A percentile compares a stretch with the other conserved stretches of the same genome.
phyloP scores from a whole-genome alignment of 202 grass and related monocot genomes.

The Hordeum pubiflorum region DNA sequence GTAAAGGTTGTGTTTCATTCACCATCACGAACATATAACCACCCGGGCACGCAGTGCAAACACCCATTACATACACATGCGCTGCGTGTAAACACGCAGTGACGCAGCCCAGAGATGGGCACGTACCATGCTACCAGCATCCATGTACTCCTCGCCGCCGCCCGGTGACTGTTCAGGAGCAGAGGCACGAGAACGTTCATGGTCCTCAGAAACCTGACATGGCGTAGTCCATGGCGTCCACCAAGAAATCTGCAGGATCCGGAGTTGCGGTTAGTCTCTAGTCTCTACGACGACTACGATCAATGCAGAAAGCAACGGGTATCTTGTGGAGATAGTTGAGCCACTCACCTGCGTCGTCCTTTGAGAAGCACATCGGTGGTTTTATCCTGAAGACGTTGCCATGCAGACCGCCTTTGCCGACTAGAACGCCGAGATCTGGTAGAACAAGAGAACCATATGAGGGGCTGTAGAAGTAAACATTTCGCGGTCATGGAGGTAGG shows the following conservation, averaged over 20 bases:
- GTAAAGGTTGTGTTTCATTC: neutral
- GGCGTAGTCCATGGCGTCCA: slow-evolving; percentile 76
- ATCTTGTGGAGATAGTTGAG: neutral
- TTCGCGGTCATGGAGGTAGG: neutral
- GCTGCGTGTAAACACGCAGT: neutral
- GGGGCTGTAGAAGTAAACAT: no score
- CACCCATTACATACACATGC: neutral
- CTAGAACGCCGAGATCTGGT: slow-evolving; percentile 66
- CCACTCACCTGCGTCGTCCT: slow-evolving; percentile 69
- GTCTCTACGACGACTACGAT: neutral
- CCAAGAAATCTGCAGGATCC: slow-evolving; percentile 62
- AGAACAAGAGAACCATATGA: neutral
- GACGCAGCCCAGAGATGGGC: neutral
- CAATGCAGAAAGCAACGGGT: neutral
- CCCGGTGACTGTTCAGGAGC: neutral
- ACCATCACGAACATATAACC: neutral
- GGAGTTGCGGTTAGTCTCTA: neutral
- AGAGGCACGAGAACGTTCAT: neutral
- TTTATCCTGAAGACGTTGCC: slow-evolving; percentile 95
- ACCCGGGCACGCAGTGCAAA: neutral
- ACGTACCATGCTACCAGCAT: neutral
- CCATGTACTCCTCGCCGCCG: neutral
- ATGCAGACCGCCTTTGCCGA: slow-evolving; percentile 82
- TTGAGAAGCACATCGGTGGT: slow-evolving; percentile 96
- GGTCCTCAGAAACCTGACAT: slow-evolving; percentile 59